Base-by-base conservation (phyloP, 208 protist genomes). In the Acanthamoeba healyi region DNA sequence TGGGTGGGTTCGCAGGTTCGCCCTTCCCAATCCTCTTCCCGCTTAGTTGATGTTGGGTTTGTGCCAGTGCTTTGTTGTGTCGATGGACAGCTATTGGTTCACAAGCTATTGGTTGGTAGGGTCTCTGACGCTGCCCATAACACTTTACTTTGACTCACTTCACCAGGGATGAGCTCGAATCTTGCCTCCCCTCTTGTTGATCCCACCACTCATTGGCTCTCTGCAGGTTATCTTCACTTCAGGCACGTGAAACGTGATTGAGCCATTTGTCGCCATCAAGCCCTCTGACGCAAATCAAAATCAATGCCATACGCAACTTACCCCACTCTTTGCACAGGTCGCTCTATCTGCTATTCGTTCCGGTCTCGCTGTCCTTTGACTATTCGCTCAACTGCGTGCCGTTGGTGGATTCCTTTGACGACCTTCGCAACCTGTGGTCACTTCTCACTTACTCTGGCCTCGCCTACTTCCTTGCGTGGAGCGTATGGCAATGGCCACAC, bases 311-410 rank as follows among this genome's bases (percentile, higher is more conserved):
- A 12, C 26, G 9, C 12, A 72, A 38, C 32, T 82, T 9, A 82
- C 58, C 58, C 19, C 29, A 32, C 10, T 19, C 9, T 9, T 7
- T 9, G 51, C 10, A 29, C 42, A 84, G 74, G 32, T 32, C 74
- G 14, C 15, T 97, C 15, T 95, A 96, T 90, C 96, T 99, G 9
- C 96, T 98, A 54, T 96, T 98, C 82, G 97, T 97, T 61, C 98
- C 98, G 6, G 96, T 92, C 3, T 82, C 91, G n/a, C 87, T 99
- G 74, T 98, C 96, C 92, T 97, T 95, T 82, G 98, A 99, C 95
- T 99, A 99, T 95, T 97, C 96, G 77, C 98, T 97, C 95, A 97
- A 98, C 92, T 98, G 98, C 94, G 96, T 99, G 26, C 98, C 98
- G 17, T 92, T 96, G 32, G 54, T 98, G 58, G 40, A 91, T 26